Evolutionary conservation across 192 early-diverging fungal species (phyloP).

Genomic region (Backusella westeae): DNA sequence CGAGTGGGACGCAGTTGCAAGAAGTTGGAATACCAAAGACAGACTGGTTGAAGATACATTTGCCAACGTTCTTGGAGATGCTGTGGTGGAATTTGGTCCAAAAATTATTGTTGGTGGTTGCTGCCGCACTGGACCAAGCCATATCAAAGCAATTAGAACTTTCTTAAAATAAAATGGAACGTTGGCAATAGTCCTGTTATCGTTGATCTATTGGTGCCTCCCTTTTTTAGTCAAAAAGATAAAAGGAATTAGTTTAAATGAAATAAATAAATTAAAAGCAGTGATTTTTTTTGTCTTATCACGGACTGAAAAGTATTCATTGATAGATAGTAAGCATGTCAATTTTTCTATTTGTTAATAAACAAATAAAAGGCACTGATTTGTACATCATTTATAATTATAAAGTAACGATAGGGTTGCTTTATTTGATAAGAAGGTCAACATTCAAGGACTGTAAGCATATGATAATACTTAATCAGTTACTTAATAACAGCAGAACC

Average conservation of each 20-base stretch:
- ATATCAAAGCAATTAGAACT: conserved; percentile 34
- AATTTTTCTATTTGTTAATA: background rate
- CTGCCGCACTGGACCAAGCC: conserved; percentile 53
- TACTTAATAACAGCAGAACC: background rate
- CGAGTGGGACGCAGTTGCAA: conserved; percentile 38
- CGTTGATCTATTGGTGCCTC: background rate
- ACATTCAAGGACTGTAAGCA: background rate
- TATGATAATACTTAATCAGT: background rate
- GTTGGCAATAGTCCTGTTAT: background rate
- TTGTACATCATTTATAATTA: background rate
- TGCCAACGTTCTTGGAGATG: conserved; percentile 30
- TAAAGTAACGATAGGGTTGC: background rate
- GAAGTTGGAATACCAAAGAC: conserved; percentile 30
- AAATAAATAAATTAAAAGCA: background rate
- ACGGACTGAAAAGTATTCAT: background rate
- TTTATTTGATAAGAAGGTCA: background rate
- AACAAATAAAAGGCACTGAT: background rate
- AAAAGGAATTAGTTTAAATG: background rate
- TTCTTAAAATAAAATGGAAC: background rate
- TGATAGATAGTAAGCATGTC: background rate
- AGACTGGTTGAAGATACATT: conserved; percentile 31
- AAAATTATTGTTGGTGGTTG: conserved; percentile 56
- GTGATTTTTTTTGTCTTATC: background rate
- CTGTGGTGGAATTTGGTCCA: conserved; percentile 37
- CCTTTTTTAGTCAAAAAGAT: background rate